Evolutionary conservation across 23 red algal species (phyloP).

Genomic region (Cyanidium caldarium): DNA sequence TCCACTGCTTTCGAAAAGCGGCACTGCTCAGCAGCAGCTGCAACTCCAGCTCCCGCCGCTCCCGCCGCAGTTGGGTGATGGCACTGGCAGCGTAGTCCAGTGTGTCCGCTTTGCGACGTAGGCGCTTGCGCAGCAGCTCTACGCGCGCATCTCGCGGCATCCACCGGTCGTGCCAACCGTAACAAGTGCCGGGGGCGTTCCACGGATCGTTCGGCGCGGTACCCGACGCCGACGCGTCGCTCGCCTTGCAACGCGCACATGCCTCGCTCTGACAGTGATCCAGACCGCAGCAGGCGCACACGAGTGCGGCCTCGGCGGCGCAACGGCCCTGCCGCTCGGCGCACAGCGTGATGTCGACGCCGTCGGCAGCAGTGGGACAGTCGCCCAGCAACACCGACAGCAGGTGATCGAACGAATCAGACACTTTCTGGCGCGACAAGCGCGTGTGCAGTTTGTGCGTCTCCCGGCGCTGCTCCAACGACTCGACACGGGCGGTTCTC

Average conservation of each 20-base stretch:
- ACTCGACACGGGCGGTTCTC: no score
- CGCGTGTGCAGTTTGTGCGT: constrained; percentile 1
- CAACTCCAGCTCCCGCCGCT: background rate
- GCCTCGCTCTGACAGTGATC: background rate
- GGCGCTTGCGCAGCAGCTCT: background rate
- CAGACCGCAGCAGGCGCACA: background rate
- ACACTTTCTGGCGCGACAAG: background rate
- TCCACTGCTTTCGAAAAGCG: background rate
- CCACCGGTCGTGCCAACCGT: background rate
- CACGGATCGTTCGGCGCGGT: background rate
- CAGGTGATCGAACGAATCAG: background rate
- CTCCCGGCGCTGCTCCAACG: no score
- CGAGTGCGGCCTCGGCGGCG: background rate
- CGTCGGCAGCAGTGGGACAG: background rate
- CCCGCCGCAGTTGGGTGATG: background rate
- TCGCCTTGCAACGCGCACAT: background rate
- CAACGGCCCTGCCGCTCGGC: background rate
- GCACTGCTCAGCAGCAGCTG: background rate
- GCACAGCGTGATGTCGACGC: background rate
- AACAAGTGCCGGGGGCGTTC: background rate
- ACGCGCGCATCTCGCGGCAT: background rate
- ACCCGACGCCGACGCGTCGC: background rate
- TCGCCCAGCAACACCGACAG: background rate
- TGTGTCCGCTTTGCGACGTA: background rate
- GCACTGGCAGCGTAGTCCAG: background rate